Conservation (phyloP, 2,329 filamentous ascomycete species). For the Trichophyton verrucosum region DNA sequence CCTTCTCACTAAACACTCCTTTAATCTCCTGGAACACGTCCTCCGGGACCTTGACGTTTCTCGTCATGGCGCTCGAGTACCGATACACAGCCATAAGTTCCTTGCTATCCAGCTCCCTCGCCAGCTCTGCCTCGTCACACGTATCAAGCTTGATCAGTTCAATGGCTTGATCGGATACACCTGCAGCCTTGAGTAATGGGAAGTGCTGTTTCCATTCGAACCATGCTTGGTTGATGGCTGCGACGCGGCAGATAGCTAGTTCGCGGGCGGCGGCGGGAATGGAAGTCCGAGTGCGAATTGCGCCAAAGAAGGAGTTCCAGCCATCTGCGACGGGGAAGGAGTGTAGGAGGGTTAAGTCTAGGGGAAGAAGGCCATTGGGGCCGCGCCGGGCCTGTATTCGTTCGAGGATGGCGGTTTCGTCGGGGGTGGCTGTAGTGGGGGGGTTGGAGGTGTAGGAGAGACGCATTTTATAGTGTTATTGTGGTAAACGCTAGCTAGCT, state of each 20-base stretch:
- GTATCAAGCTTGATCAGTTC: conserved; percentile 35
- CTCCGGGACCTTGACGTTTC: conserved; percentile 56
- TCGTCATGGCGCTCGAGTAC: conserved; percentile 77
- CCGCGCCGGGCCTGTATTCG: conserved; percentile 41
- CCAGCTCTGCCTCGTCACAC: conserved; percentile 20
- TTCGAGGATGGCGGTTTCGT: conserved; percentile 40
- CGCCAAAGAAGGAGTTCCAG: conserved; percentile 46
- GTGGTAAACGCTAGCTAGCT: too few relatives aligned
- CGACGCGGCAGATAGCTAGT: conserved; percentile 68
- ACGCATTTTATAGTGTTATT: conserved; percentile 32
- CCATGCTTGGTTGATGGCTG: conserved; percentile 66
- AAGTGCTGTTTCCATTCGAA: conserved; percentile 77
- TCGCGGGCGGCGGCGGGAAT: conserved; percentile 49
- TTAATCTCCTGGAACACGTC: conserved; percentile 54
- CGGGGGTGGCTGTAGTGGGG: conserved; percentile 33
- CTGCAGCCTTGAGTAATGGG: conserved; percentile 52
- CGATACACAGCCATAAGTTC: conserved; percentile 56
- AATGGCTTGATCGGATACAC: conserved; percentile 40
- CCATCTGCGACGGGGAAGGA: conserved; percentile 45
- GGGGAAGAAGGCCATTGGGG: conserved; percentile 37
- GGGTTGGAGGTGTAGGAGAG: conserved; percentile 43
- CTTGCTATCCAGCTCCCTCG: conserved; percentile 35
- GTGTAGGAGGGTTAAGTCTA: conserved; percentile 44
- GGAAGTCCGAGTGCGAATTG: conserved; percentile 43
- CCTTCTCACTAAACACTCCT: conserved; percentile 51